Conservation (phyloP, 192 early-diverging fungal species). For the Irineochytrium annulatum region DNA sequence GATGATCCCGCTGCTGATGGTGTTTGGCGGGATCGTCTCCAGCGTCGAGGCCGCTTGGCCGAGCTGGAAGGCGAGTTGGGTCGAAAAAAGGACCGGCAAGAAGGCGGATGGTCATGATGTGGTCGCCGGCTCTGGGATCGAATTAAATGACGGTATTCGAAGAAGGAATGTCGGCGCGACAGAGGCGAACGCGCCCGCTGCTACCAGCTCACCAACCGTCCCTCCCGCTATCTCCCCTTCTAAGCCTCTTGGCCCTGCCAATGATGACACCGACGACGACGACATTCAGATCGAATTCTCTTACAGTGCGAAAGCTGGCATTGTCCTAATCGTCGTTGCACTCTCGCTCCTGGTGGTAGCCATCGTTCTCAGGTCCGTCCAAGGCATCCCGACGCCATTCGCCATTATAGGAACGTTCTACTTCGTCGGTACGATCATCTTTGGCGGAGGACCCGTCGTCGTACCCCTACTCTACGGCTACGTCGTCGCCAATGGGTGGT, state of each 20-base stretch:
- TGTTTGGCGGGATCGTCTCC: constrained; percentile 38
- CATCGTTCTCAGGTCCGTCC: constrained; percentile 35
- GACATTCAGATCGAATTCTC: constrained; percentile 13
- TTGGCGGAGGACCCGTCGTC: constrained; percentile 65
- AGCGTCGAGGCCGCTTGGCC: constrained; percentile 10
- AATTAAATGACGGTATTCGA: too few species aligned
- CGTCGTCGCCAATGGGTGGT: constrained; percentile 53
- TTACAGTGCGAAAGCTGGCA: constrained; percentile 13
- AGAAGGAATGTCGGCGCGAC: background rate
- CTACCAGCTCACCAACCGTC: background rate
- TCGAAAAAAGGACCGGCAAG: background rate
- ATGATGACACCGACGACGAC: background rate
- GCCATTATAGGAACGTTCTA: constrained; percentile 51
- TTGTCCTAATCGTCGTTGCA: constrained; percentile 37
- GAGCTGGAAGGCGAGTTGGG: background rate
- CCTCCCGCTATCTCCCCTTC: too few species aligned
- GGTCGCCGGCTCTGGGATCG: background rate
- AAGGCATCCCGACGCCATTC: constrained; percentile 7
- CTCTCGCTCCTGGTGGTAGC: constrained; percentile 47
- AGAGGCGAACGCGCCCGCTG: background rate
- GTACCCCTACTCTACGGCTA: constrained; percentile 48
- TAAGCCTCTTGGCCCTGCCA: too few species aligned
- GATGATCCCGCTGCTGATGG: constrained; percentile 56
- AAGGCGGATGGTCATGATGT: background rate
- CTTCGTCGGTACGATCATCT: constrained; percentile 58